These are phyloP conservation scores for Berkeleyomyces basicola DNA, from an alignment of 2,329 filamentous ascomycete species.

Conservation along the genomic window DNA sequence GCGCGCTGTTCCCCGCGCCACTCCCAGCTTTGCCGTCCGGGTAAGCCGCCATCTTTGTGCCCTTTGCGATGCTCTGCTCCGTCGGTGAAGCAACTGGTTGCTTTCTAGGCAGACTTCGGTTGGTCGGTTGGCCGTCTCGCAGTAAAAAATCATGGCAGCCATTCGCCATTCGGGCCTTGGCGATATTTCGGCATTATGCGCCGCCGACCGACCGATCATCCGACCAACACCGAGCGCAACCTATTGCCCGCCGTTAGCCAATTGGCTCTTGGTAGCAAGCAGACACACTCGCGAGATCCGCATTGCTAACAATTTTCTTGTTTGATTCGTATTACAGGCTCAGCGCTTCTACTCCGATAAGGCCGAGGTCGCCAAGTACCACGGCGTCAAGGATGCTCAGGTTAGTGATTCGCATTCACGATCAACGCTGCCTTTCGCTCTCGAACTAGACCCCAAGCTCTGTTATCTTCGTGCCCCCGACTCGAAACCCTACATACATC, in stretches of 20 bases:
- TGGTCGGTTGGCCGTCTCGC: background rate
- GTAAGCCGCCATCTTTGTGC: slow-evolving; percentile 24
- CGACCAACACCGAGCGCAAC: slow-evolving; percentile 16
- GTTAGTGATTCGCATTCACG: slow-evolving; percentile 35
- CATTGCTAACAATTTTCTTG: slow-evolving; percentile 14
- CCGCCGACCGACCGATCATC: background rate
- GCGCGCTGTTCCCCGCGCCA: slow-evolving; percentile 42
- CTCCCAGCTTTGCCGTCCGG: slow-evolving; percentile 34
- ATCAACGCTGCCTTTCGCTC: background rate
- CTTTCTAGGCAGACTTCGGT: no score
- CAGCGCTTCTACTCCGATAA: slow-evolving; percentile 48
- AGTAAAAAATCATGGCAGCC: background rate
- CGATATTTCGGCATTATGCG: slow-evolving; percentile 18
- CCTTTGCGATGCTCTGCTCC: background rate
- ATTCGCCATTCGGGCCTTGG: slow-evolving; percentile 12
- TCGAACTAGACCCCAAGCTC: background rate
- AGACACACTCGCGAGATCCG: slow-evolving; percentile 7
- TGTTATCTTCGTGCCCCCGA: no score
- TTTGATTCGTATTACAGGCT: slow-evolving; percentile 23
- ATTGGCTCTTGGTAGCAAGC: background rate
- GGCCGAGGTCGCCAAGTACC: slow-evolving; percentile 70
- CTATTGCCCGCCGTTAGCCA: slow-evolving; percentile 17
- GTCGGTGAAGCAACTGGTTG: background rate
- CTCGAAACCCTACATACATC: no score
- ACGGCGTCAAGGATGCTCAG: slow-evolving; percentile 73